Evolutionary conservation across 2,329 filamentous ascomycete species (phyloP).

Genomic region (Aspergillus pseudotamarii): DNA sequence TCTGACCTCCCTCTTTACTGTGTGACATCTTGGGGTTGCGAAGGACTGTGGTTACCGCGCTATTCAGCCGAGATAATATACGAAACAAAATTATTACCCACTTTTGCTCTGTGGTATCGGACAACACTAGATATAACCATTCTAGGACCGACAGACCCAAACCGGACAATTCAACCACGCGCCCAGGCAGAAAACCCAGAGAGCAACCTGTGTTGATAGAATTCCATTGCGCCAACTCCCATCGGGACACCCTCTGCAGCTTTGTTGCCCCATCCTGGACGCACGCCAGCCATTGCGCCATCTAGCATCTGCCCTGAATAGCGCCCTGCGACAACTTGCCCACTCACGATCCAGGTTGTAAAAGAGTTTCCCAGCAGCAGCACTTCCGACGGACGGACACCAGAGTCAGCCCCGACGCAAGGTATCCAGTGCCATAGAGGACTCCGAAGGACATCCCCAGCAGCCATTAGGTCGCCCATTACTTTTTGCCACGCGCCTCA

Average conservation of each 20-base stretch:
- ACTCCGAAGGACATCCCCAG: not conserved
- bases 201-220: not conserved
- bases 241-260: not conserved
- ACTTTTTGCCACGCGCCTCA: not conserved
- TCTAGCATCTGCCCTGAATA: not conserved
- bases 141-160: not conserved
- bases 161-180: not conserved
- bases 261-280: not conserved
- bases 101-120: not conserved
- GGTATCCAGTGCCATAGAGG: not conserved
- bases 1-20: not conserved
- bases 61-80: not conserved
- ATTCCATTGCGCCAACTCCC: not conserved
- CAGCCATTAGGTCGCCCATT: not conserved
- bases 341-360: not conserved
- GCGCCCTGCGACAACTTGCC: not conserved
- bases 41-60: not conserved
- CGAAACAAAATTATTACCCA: not conserved
- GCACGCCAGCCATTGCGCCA: not conserved
- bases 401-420: not conserved
- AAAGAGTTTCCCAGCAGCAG: not conserved
- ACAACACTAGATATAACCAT: not conserved
- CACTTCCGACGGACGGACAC: not conserved
- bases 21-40: not conserved
- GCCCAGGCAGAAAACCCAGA: not conserved